These are phyloP conservation scores for Chaetomium strumarium DNA, from an alignment of 2,329 filamentous ascomycete species.

Conservation along the genomic window DNA sequence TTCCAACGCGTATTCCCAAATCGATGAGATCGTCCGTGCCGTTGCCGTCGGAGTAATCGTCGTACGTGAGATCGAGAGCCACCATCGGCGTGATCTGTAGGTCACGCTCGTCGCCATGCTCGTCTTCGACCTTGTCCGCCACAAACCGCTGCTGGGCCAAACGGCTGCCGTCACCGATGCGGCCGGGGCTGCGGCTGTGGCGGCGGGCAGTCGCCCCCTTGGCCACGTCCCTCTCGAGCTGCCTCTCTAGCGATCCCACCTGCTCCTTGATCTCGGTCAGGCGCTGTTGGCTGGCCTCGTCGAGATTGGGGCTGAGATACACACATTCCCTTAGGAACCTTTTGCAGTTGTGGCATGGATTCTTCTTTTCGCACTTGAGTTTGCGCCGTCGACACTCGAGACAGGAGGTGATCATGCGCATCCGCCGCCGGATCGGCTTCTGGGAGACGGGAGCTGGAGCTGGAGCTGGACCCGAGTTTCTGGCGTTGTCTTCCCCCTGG, in stretches of 20 bases:
- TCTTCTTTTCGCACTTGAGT: slow-evolving; percentile 68
- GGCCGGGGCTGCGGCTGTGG: slow-evolving; percentile 25
- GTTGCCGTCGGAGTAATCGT: slow-evolving; percentile 49
- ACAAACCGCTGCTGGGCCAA: slow-evolving; percentile 26
- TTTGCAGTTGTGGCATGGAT: slow-evolving; percentile 64
- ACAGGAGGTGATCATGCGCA: slow-evolving; percentile 64
- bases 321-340: slow-evolving; percentile 51
- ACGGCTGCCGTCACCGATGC: slow-evolving; percentile 13
- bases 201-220: slow-evolving; percentile 33
- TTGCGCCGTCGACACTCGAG: slow-evolving; percentile 69
- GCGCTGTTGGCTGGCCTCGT: slow-evolving; percentile 62
- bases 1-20: slow-evolving; percentile 64
- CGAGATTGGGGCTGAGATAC: slow-evolving; percentile 62
- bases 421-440: slow-evolving; percentile 50
- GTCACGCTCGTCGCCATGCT: slow-evolving; percentile 35
- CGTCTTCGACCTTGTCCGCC: slow-evolving; percentile 43
- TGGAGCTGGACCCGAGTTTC: neutral
- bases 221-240: slow-evolving; percentile 63
- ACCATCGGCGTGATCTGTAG: slow-evolving; percentile 59
- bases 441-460: neutral
- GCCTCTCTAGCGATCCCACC: slow-evolving; percentile 64
- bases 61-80: slow-evolving; percentile 61
- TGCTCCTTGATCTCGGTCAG: slow-evolving; percentile 74
- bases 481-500: neutral
- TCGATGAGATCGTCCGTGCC: slow-evolving; percentile 58